Evolutionary conservation across 1,139 yeast genomes (phyloP), one percentile per base, ranked within the genome.

Genomic region (Geotrichum histeridarum): DNA sequence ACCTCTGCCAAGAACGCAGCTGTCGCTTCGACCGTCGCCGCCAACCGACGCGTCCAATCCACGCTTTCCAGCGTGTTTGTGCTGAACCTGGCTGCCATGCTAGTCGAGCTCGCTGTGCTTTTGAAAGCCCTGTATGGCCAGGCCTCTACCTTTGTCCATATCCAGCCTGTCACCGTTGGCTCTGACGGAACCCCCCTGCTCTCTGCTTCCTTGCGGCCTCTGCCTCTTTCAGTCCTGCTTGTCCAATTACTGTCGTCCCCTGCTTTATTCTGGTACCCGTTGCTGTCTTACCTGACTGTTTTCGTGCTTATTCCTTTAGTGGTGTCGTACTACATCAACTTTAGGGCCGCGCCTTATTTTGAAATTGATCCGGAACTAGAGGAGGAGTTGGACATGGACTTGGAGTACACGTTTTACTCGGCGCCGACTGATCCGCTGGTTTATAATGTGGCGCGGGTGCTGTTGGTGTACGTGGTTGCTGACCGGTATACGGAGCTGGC

Each of bases 261-360:
- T 32, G 31, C 39, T n/a, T 18, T 48, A 8, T 17, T 39, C 18
- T 48, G 49, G 49, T 35, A 33, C 18, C 49, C 49, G 3, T 9
- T 45, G 17, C 14, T 4, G 8, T 15, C 41, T 4, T 48, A 30
- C 32, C 12, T 31, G 4, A 6, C n/a, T 18, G 2, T 15, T 4
- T 27, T 48, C 6, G 38, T 48, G 39, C 9, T 41, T 1, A 5
- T 30, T 14, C 51, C 51, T 8, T 7, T 48, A 4, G n/a, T 48
- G 5, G 33, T 42, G 2, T 39, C 51, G 15, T 48, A 30, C 22
- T 48, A 48, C 38, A 31, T 48, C 17, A 48, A 48, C 22, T 32
- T 48, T 8, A 1, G 33, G n/a, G 4, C 41, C 3, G 15, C 18
- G 17, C 18, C 17, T 5, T 5, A 14, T 37, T 11, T 14, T n/a